These are phyloP conservation scores for Penicillium lagena DNA, from an alignment of 495 filamentous ascomycete genomes.

Conservation along the genomic window DNA sequence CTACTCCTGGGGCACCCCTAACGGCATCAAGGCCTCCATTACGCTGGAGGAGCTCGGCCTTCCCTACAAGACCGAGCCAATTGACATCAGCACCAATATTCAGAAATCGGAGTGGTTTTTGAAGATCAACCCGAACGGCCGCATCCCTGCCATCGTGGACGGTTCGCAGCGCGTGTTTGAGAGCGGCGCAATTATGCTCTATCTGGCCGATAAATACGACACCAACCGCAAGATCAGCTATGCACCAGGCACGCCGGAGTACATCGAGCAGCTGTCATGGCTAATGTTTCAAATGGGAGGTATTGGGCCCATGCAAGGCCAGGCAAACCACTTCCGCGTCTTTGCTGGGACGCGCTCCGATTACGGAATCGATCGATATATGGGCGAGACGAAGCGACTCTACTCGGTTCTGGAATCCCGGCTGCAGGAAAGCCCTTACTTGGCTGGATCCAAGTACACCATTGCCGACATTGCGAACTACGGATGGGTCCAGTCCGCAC, in stretches of 20 bases:
- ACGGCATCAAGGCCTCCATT: constrained; percentile 64
- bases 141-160: constrained; percentile 66
- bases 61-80: constrained; percentile 53
- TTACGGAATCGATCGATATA: constrained; percentile 35
- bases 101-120: constrained; percentile 84
- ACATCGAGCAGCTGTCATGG: constrained; percentile 41
- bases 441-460: constrained; percentile 33
- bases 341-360: constrained; percentile 31
- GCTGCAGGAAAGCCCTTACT: constrained; percentile 35
- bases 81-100: constrained; percentile 57
- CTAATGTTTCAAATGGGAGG: constrained; percentile 39
- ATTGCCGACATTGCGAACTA: constrained; percentile 38
- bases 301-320: constrained; percentile 38
- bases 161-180: constrained; percentile 39
- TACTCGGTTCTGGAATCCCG: constrained; percentile 36
- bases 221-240: constrained; percentile 37
- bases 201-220: constrained; percentile 42
- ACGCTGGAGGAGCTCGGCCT: constrained; percentile 74
- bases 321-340: constrained; percentile 36
- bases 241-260: constrained; percentile 31
- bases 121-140: constrained; percentile 84
- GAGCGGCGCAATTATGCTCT: constrained; percentile 41
- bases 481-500: constrained; percentile 23
- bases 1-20: constrained; percentile 32
- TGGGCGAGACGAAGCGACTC: constrained; percentile 31